phyloP scores from a whole-genome alignment of 139 green algal species.

The Chlamydomonas sphaeroides region DNA sequence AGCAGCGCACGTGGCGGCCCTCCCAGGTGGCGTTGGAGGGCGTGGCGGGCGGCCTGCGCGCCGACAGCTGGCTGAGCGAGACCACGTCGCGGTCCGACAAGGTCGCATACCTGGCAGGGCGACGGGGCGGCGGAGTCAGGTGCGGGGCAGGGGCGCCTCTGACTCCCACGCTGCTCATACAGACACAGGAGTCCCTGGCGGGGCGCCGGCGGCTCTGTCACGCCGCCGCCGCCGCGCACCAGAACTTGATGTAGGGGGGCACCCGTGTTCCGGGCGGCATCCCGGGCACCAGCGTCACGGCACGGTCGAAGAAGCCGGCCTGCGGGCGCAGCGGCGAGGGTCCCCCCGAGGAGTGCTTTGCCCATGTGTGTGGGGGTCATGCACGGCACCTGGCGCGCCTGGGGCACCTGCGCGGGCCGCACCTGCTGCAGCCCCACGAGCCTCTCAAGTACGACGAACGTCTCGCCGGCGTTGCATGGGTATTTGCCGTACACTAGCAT shows the following conservation, averaged over 20 bases:
- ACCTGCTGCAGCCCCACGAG: conserved; percentile 38
- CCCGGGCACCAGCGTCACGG: conserved; percentile 13
- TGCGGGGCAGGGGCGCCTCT: too few species aligned
- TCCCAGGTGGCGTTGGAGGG: conserved; percentile 31
- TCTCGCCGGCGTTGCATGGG: conserved; percentile 40
- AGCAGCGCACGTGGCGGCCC: conserved; percentile 19
- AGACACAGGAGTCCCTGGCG: too few species aligned
- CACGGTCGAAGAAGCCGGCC: conserved; percentile 28
- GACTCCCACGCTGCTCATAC: too few species aligned
- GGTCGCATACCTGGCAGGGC: conserved; percentile 25
- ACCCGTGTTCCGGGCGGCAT: conserved; percentile 20
- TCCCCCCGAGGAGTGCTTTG: too few species aligned
- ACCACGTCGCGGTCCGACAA: conserved; percentile 18
- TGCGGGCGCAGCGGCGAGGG: not conserved
- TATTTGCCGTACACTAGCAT: conserved; percentile 23
- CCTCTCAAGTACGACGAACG: conserved; percentile 35
- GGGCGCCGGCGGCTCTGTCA: too few species aligned
- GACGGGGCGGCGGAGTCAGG: too few species aligned
- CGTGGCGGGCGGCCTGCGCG: not conserved
- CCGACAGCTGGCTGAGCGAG: conserved; percentile 12
- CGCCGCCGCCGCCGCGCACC: too few species aligned
- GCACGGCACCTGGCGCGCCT: too few species aligned
- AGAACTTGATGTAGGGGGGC: conserved; percentile 34
- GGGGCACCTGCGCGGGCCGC: too few species aligned
- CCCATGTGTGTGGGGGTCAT: too few species aligned